Percentiles rank a stretch among this genome's conserved stretches.
Conservation (phyloP, 352 stramenopile genomes). For the Phytophthora melonis region DNA sequence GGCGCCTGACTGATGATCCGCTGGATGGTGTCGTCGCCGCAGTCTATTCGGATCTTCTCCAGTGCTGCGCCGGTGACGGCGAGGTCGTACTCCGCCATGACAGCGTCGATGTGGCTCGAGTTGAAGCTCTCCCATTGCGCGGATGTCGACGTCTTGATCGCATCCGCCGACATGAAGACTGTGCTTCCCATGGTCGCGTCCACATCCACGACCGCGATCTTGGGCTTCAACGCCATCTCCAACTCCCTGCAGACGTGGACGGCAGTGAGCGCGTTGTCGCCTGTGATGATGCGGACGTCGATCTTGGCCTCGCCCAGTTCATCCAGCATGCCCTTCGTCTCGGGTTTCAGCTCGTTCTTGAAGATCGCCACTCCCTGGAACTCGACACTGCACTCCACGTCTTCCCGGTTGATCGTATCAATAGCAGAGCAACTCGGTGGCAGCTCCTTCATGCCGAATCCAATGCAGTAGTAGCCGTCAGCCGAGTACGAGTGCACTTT, state of each 20-base stretch:
- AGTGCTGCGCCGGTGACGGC: constrained; percentile 62
- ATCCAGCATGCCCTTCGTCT: constrained; percentile 65
- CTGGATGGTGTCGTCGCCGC: constrained; percentile 46
- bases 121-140: constrained; percentile 42
- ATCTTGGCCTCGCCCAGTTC: constrained; percentile 70
- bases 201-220: constrained; percentile 54
- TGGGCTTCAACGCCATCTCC: constrained; percentile 48
- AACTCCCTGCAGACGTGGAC: constrained; percentile 56
- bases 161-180: constrained; percentile 47
- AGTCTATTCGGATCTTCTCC: constrained; percentile 42
- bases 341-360: constrained; percentile 74
- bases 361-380: constrained; percentile 81
- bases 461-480: constrained; percentile 76
- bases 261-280: constrained; percentile 62
- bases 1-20: constrained; percentile 47
- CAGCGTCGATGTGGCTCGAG: constrained; percentile 30
- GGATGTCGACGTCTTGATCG: constrained; percentile 25
- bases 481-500: constrained; percentile 55
- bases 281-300: constrained; percentile 75
- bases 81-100: constrained; percentile 46
- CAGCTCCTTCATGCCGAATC: constrained; percentile 48
- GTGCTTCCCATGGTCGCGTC: constrained; percentile 24
- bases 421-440: neutral
- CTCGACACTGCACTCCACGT: constrained; percentile 55
- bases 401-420: constrained; percentile 25